A percentile compares a stretch with the other conserved stretches of the same genome.
Conservation (phyloP, 1,284 basidiomycete species). For the Termitomyces sp. region DNA sequence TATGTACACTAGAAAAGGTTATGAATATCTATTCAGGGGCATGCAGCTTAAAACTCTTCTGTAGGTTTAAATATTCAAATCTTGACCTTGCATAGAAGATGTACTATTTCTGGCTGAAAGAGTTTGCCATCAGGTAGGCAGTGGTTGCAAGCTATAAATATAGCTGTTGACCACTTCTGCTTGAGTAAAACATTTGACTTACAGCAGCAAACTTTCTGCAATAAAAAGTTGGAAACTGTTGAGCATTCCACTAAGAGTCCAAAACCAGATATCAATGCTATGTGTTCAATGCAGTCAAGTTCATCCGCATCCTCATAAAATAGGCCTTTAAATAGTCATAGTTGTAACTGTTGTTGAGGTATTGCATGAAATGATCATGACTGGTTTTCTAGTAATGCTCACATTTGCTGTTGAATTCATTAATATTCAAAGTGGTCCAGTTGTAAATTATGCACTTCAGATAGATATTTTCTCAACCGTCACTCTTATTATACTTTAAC, state of each 20-base stretch:
- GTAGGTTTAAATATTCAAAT: neutral
- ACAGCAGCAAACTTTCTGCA: slow-evolving; percentile 18
- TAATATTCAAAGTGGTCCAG: neutral
- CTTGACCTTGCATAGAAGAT: slow-evolving; percentile 2
- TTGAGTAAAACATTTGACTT: neutral
- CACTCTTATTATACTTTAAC: neutral
- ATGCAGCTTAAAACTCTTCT: neutral
- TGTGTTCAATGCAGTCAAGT: slow-evolving; percentile 15
- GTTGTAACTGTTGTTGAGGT: slow-evolving; percentile 15
- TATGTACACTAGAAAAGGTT: slow-evolving; percentile 1
- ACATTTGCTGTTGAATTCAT: slow-evolving; percentile 11
- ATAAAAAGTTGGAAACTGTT: slow-evolving; percentile 8
- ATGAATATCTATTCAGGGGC: slow-evolving; percentile 7
- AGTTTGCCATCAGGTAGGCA: neutral
- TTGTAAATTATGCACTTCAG: neutral
- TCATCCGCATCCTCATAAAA: slow-evolving; percentile 19
- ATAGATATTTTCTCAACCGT: neutral
- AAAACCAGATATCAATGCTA: slow-evolving; percentile 14
- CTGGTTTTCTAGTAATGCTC: slow-evolving; percentile 14
- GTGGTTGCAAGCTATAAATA: slow-evolving; percentile 1
- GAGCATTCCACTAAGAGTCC: slow-evolving; percentile 17
- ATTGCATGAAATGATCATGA: slow-evolving; percentile 17
- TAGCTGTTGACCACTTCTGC: neutral
- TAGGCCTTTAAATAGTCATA: slow-evolving; percentile 21
- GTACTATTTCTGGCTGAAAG: slow-evolving; percentile 1